These are phyloP conservation scores for Postia placenta DNA, from an alignment of 768 basidiomycete genomes.

Conservation along the genomic window DNA sequence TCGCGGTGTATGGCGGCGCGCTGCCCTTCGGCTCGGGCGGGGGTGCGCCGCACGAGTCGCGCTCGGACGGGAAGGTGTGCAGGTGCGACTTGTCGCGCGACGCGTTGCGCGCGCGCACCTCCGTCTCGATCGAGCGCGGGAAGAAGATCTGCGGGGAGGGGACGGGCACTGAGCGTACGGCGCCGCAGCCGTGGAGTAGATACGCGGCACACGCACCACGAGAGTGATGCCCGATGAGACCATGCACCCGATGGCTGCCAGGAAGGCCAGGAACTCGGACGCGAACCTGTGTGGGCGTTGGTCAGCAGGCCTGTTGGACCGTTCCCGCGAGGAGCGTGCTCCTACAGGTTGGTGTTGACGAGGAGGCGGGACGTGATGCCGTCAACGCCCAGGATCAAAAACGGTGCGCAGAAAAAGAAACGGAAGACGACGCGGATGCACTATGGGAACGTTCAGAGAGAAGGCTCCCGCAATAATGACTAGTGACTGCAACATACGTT, in stretches of 20 bases:
- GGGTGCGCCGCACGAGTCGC: slow-evolving; percentile 5
- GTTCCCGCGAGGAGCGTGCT: no score
- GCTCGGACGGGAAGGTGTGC: slow-evolving; percentile 10
- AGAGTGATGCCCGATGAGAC: slow-evolving; percentile 73
- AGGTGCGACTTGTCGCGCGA: slow-evolving; percentile 12
- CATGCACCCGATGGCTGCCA: slow-evolving; percentile 52
- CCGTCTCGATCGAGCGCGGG: slow-evolving; percentile 51
- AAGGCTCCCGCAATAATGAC: neutral
- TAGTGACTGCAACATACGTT: slow-evolving; percentile 48
- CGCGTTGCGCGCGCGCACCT: slow-evolving; percentile 18
- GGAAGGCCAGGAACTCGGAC: slow-evolving; percentile 53
- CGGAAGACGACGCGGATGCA: slow-evolving; percentile 68
- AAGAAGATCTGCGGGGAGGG: slow-evolving; percentile 64
- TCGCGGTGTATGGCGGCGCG: slow-evolving; percentile 1
- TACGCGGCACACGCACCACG: slow-evolving; percentile 39
- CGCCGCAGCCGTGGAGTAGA: slow-evolving; percentile 12
- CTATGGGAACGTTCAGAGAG: slow-evolving; percentile 28
- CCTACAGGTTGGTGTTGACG: slow-evolving; percentile 56
- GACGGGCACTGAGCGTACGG: neutral
- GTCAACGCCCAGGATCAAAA: slow-evolving; percentile 63
- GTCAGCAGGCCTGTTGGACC: no score
- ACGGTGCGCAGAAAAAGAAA: slow-evolving; percentile 60
- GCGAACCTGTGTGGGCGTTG: slow-evolving; percentile 18
- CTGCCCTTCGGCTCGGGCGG: slow-evolving; percentile 5
- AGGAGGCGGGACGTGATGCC: slow-evolving; percentile 57